Percentiles rank a stretch among this genome's conserved stretches.
phyloP scores from a whole-genome alignment of 306 rosid genomes.

The Acmispon strigosus region DNA sequence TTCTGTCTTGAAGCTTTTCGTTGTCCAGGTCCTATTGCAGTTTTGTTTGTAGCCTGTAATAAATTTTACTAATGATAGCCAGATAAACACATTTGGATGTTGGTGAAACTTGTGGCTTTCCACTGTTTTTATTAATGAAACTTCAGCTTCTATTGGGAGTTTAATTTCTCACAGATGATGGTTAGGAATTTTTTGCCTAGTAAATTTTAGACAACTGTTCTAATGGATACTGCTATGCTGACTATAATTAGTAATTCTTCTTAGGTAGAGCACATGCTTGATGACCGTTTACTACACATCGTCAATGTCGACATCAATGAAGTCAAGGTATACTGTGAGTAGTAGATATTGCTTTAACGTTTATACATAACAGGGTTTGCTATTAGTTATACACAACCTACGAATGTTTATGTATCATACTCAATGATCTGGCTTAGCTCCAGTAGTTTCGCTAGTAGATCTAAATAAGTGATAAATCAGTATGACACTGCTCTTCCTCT shows the following conservation, averaged over 20 bases:
- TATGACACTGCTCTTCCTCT: conserved; percentile 3
- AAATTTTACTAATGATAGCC: neutral
- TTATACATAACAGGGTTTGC: neutral
- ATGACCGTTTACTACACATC: conserved; percentile 46
- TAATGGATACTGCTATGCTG: conserved; percentile 19
- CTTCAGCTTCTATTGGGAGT: neutral
- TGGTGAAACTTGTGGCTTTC: conserved; percentile 12
- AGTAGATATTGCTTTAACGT: neutral
- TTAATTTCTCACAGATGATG: conserved; percentile 2
- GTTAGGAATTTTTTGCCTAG: neutral
- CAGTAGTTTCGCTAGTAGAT: neutral
- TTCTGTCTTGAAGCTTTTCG: neutral
- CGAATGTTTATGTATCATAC: conserved; percentile 7
- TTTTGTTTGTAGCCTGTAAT: neutral
- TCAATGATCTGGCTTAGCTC: conserved; percentile 10
- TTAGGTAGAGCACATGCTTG: conserved; percentile 67
- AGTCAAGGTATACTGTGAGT: conserved; percentile 49
- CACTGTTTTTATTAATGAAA: neutral
- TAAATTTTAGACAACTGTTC: conserved; percentile 8
- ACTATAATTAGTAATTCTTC: conserved; percentile 23
- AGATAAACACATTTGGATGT: neutral
- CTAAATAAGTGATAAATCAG: neutral
- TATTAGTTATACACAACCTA: neutral
- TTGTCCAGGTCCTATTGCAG: neutral
- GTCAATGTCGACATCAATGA: conserved; percentile 63